A percentile compares a stretch with the other conserved stretches of the same genome.
phyloP scores from a whole-genome alignment of 179 eudicot genomes.

The Silene noctiflora region DNA sequence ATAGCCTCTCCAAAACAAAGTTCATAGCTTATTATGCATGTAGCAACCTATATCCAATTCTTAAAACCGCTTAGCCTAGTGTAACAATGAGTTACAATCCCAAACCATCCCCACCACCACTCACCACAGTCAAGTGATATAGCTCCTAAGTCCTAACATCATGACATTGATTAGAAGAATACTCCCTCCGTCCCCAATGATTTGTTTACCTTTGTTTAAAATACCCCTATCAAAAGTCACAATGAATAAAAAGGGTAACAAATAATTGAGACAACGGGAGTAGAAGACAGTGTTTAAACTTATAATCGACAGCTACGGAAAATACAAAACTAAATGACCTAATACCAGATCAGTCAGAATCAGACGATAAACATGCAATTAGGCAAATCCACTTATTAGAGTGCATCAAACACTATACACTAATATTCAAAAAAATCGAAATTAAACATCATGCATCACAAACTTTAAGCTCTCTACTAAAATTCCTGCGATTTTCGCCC shows the following conservation, averaged over 20 bases:
- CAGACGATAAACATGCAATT: neutral
- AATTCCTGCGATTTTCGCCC: neutral
- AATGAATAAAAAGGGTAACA: too few species aligned
- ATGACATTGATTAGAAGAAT: neutral
- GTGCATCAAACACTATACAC: neutral
- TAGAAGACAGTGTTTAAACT: neutral
- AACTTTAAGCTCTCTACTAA: neutral
- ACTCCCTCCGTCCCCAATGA: too few species aligned
- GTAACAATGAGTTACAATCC: neutral
- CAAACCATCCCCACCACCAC: neutral
- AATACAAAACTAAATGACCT: neutral
- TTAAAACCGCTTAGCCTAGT: neutral
- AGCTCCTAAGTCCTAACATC: neutral
- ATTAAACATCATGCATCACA: neutral
- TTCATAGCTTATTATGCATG: neutral
- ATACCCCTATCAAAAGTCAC: too few species aligned
- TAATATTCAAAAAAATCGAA: neutral
- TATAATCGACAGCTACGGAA: neutral
- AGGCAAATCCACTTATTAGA: neutral
- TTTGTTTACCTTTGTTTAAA: too few species aligned
- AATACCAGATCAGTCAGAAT: neutral
- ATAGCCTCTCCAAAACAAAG: neutral
- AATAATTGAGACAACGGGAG: too few species aligned
- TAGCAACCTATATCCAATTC: neutral
- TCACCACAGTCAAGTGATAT: neutral